Conservation (phyloP, 768 basidiomycete species). For the Xerocomus spinulosus region DNA sequence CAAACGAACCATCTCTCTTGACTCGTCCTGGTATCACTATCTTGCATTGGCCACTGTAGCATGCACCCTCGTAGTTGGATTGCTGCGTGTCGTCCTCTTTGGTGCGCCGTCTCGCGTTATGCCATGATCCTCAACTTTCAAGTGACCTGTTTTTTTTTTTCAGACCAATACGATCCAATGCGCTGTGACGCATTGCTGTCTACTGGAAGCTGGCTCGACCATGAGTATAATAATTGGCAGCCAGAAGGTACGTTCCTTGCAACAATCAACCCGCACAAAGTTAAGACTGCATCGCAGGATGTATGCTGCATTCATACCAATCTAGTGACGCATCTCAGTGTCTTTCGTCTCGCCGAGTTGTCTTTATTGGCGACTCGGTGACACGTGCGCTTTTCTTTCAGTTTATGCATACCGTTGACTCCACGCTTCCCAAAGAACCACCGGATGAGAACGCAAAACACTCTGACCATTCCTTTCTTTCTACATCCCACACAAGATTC, state of each 20-base stretch:
- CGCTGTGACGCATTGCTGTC: constrained; percentile 70
- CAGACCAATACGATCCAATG: constrained; percentile 69
- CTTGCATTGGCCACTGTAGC: constrained; percentile 36
- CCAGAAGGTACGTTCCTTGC: constrained; percentile 58
- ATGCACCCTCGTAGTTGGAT: constrained; percentile 41
- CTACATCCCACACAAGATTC: constrained; percentile 44
- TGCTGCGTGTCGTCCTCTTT: constrained; percentile 39
- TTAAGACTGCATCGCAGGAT: constrained; percentile 46
- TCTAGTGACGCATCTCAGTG: constrained; percentile 51
- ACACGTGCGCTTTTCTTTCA: constrained; percentile 79
- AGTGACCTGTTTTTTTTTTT: background rate
- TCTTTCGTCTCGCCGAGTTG: constrained; percentile 52
- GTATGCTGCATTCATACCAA: constrained; percentile 70
- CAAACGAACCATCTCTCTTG: constrained; percentile 32
- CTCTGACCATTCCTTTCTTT: constrained; percentile 50
- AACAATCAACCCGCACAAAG: constrained; percentile 1
- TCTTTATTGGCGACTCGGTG: constrained; percentile 85
- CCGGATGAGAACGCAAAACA: constrained; percentile 64
- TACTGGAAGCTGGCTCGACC: constrained; percentile 76
- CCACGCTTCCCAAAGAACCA: constrained; percentile 47
- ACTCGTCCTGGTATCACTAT: constrained; percentile 51
- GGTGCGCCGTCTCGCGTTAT: constrained; percentile 33
- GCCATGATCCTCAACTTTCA: constrained; percentile 4
- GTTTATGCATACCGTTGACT: constrained; percentile 57
- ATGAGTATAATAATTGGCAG: constrained; percentile 70